Percentiles rank a stretch among this genome's conserved stretches.
phyloP scores from a whole-genome alignment of 2,329 filamentous ascomycete genomes.

The Ceratocystis lukuohia region DNA sequence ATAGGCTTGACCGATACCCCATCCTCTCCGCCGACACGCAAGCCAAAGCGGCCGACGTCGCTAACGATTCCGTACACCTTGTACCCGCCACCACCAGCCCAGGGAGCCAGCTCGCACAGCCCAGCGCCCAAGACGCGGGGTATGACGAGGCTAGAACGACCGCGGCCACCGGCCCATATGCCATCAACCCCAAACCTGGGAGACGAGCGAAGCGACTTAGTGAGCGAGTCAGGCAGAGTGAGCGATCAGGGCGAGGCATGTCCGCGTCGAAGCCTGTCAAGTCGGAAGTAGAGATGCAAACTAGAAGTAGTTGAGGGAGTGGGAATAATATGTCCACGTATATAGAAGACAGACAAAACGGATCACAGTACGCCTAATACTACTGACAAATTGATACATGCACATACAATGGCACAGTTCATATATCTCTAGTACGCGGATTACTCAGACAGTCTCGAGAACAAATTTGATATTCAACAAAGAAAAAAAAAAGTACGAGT shows the following conservation, averaged over 20 bases:
- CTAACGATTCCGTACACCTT: background rate
- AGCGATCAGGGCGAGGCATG: background rate
- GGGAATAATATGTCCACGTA: no score
- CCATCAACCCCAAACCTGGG: conserved; percentile 7
- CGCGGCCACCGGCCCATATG: conserved; percentile 1
- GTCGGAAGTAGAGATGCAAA: background rate
- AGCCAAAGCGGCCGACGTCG: background rate
- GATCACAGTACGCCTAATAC: background rate
- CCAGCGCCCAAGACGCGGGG: background rate
- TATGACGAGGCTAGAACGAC: background rate
- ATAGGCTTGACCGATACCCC: no score
- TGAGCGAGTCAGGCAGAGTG: background rate
- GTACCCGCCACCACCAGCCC: background rate
- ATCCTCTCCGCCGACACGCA: background rate
- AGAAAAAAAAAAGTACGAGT: conserved; percentile 24
- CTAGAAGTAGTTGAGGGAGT: background rate
- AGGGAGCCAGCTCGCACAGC: background rate
- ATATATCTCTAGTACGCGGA: no score
- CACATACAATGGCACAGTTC: background rate
- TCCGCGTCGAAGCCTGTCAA: background rate
- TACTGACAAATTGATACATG: background rate
- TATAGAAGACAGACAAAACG: background rate
- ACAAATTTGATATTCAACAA: background rate
- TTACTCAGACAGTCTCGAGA: background rate
- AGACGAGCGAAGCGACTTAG: background rate